Conservation (phyloP, 345 rosid species). For the Moricandia moricandioides region DNA sequence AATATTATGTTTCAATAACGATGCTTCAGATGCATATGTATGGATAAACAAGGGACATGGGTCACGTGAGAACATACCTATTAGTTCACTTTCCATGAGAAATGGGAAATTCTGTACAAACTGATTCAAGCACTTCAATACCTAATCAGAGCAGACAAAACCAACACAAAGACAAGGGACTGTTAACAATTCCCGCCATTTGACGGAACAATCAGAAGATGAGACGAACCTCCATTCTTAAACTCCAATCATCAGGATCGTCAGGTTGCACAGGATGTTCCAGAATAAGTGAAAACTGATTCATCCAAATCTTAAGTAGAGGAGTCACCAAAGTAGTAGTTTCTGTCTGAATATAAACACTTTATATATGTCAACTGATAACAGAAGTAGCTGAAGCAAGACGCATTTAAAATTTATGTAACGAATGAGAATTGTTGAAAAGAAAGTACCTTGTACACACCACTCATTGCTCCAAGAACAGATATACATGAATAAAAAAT, state of each 20-base stretch:
- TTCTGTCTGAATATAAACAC: slow-evolving; percentile 63
- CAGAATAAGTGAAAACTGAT: slow-evolving; percentile 60
- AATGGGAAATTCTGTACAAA: slow-evolving; percentile 77
- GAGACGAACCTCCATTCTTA: slow-evolving; percentile 81
- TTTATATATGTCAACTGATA: slow-evolving; percentile 38
- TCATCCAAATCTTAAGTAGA: slow-evolving; percentile 73
- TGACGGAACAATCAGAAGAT: slow-evolving; percentile 1
- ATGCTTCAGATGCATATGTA: slow-evolving; percentile 10
- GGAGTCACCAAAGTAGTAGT: slow-evolving; percentile 54
- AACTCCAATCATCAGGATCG: slow-evolving; percentile 94
- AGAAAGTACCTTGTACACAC: slow-evolving; percentile 67
- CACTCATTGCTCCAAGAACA: slow-evolving; percentile 79
- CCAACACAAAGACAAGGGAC: slow-evolving; percentile 8
- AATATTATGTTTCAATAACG: slow-evolving; percentile 24
- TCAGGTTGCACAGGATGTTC: slow-evolving; percentile 69
- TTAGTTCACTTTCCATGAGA: slow-evolving; percentile 63
- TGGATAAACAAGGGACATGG: slow-evolving; percentile 5
- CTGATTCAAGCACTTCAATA: slow-evolving; percentile 88
- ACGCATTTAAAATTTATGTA: slow-evolving; percentile 12
- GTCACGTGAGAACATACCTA: slow-evolving; percentile 48
- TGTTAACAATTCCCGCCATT: neutral
- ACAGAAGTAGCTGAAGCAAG: slow-evolving; percentile 27
- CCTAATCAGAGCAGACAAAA: slow-evolving; percentile 44
- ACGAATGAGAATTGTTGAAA: slow-evolving; percentile 8
- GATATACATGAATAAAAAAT: slow-evolving; percentile 76